Conservation (phyloP, 331 rosid genomes). For the Malus hybrid region DNA sequence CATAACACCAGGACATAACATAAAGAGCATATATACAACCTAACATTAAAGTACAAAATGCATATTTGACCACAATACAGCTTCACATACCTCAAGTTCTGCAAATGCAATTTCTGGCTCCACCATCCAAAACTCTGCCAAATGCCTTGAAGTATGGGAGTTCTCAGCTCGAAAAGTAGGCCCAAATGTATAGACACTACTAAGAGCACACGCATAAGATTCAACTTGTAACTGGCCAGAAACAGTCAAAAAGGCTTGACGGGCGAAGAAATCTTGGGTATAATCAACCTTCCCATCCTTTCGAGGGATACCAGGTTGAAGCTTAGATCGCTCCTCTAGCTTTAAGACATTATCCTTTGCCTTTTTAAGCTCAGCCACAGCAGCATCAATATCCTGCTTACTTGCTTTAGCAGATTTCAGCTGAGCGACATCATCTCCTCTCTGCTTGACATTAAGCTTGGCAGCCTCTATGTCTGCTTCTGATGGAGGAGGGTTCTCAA, state of each 20-base stretch:
- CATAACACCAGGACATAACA: neutral
- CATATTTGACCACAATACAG: neutral
- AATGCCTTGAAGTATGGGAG: slow-evolving; percentile 93
- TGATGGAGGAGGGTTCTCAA: slow-evolving; percentile 72
- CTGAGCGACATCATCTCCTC: slow-evolving; percentile 61
- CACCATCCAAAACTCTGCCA: slow-evolving; percentile 99
- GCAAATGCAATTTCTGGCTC: slow-evolving; percentile 98
- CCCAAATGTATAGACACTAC: slow-evolving; percentile 86
- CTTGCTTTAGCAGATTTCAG: slow-evolving; percentile 66
- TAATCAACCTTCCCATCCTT: slow-evolving; percentile 90
- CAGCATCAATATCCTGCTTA: slow-evolving; percentile 48
- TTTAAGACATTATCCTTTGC: slow-evolving; percentile 56
- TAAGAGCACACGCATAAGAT: slow-evolving; percentile 73
- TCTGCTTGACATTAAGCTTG: slow-evolving; percentile 48
- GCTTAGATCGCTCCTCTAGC: slow-evolving; percentile 78
- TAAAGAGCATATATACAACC: neutral
- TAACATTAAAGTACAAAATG: neutral
- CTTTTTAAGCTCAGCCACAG: slow-evolving; percentile 63
- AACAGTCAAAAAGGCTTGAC: slow-evolving; percentile 96
- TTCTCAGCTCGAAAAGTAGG: slow-evolving; percentile 97
- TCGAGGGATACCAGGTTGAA: slow-evolving; percentile 67
- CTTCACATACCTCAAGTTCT: slow-evolving; percentile 54
- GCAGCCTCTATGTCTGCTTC: slow-evolving; percentile 72
- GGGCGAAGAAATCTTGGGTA: slow-evolving; percentile 75
- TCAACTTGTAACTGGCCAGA: slow-evolving; percentile 98